Percentiles rank a stretch among this genome's conserved stretches.
phyloP scores from a whole-genome alignment of 345 rosid species.

The Durio zibethinus region DNA sequence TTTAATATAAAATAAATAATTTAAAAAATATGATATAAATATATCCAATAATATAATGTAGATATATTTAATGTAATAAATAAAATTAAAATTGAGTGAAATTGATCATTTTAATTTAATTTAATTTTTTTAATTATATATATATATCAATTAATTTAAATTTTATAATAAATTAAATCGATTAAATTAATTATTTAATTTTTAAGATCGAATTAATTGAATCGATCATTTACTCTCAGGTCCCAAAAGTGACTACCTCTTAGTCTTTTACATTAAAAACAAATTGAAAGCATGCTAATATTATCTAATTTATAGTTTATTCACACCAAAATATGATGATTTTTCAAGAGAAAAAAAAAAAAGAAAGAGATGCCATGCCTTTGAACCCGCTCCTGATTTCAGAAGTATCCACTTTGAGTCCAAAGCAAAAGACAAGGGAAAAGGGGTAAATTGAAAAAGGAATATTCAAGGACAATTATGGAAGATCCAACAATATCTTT shows the following conservation, averaged over 20 bases:
- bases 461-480: background rate
- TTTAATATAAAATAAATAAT: no score
- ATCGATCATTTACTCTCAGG: no score
- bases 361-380: background rate
- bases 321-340: background rate
- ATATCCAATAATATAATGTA: no score
- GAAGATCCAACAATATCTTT: background rate
- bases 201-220: no score
- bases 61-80: no score
- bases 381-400: background rate
- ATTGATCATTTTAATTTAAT: no score
- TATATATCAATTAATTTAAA: no score
- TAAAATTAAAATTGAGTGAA: no score
- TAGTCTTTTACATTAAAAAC: background rate
- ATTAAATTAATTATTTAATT: no score
- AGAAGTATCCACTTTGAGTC: conserved; percentile 6
- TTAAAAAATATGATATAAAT: no score
- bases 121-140: no score
- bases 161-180: no score
- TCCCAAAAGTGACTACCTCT: background rate
- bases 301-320: background rate
- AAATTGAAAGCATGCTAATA: background rate
- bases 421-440: background rate
- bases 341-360: background rate
- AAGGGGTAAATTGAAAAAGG: background rate